These are phyloP conservation scores for Pyricularia sp. DNA, from an alignment of 2,329 filamentous ascomycete genomes.

Conservation along the genomic window DNA sequence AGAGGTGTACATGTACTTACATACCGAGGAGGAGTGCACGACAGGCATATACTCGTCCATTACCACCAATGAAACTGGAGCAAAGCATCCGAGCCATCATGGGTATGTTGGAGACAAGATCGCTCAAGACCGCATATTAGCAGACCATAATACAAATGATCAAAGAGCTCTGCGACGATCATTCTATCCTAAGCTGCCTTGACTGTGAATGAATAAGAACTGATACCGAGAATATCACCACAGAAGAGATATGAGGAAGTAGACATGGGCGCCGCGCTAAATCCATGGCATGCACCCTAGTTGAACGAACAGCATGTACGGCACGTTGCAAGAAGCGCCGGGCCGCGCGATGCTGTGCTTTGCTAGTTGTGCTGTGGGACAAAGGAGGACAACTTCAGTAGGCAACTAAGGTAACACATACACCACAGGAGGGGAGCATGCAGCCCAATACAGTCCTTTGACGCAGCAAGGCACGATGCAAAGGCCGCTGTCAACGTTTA, in stretches of 20 bases:
- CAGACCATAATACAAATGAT: neutral
- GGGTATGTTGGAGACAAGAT: constrained; percentile 15
- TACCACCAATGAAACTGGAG: constrained; percentile 15
- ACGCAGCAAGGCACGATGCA: neutral
- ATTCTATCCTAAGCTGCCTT: neutral
- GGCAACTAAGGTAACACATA: neutral
- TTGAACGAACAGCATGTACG: neutral
- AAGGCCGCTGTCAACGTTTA: neutral
- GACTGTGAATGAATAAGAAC: too few relatives aligned
- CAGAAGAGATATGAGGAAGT: neutral
- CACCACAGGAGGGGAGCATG: neutral
- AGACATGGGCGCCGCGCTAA: neutral
- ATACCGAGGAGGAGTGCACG: neutral
- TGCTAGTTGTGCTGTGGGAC: neutral
- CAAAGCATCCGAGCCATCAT: constrained; percentile 16
- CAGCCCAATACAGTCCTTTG: neutral
- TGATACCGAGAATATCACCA: too few relatives aligned
- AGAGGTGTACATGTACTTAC: neutral
- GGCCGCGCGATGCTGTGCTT: neutral
- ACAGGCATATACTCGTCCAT: neutral
- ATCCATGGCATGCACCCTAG: neutral
- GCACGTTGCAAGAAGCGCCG: neutral
- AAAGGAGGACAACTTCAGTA: neutral
- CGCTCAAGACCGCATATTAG: constrained; percentile 9
- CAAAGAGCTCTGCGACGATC: neutral